These are phyloP conservation scores for Cercospora sojina DNA, from an alignment of 2,329 filamentous ascomycete genomes.

Conservation along the genomic window DNA sequence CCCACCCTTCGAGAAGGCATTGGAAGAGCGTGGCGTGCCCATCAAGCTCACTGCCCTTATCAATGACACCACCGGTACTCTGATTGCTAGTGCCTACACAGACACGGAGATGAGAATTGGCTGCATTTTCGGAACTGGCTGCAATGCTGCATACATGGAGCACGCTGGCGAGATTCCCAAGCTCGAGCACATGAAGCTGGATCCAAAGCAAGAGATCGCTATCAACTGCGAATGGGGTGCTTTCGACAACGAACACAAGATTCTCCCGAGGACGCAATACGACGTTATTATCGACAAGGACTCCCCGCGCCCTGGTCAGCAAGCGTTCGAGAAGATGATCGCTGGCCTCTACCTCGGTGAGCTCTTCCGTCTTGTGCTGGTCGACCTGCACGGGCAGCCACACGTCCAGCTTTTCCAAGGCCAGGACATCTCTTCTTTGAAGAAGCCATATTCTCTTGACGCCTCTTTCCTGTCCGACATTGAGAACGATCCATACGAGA, in stretches of 20 bases:
- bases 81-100: conserved; percentile 97
- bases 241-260: conserved; percentile 89
- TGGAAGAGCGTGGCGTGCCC: conserved; percentile 75
- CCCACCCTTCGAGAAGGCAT: conserved; percentile 77
- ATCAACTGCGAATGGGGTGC: conserved; percentile 99
- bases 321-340: conserved; percentile 49
- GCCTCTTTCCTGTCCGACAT: conserved; percentile 90
- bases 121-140: conserved; percentile 97
- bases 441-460: conserved; percentile 85
- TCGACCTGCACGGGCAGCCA: conserved; percentile 60
- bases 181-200: conserved; percentile 85
- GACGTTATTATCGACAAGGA: conserved; percentile 47
- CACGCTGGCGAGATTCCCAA: conserved; percentile 87
- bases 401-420: conserved; percentile 71
- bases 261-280: conserved; percentile 77
- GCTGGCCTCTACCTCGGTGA: conserved; percentile 49
- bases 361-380: conserved; percentile 46
- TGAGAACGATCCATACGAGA: conserved; percentile 93
- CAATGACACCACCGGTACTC: conserved; percentile 95
- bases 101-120: conserved; percentile 89
- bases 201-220: conserved; percentile 71
- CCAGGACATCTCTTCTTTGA: conserved; percentile 76
- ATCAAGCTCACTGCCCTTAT: conserved; percentile 92
- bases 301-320: conserved; percentile 47
- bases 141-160: conserved; percentile 99